Conservation (phyloP, 495 filamentous ascomycete genomes). For the Astrothelium macrocarpum region DNA sequence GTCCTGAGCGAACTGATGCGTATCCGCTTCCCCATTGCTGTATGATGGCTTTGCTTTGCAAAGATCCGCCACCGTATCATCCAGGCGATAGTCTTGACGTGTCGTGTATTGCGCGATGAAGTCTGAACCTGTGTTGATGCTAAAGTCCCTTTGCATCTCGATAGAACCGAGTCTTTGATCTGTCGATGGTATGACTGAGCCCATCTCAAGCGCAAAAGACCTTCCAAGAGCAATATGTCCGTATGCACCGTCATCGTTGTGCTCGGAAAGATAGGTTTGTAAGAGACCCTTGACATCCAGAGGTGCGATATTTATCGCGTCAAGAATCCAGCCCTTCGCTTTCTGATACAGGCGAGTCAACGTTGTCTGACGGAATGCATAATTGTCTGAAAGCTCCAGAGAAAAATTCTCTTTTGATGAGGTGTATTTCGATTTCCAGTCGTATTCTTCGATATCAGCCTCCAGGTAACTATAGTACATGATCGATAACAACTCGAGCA, state of each 20-base stretch:
- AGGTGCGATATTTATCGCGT: slow-evolving; percentile 74
- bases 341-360: slow-evolving; percentile 65
- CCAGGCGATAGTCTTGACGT: slow-evolving; percentile 81
- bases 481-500: slow-evolving; percentile 80
- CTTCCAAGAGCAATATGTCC: slow-evolving; percentile 88
- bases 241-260: slow-evolving; percentile 75
- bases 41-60: slow-evolving; percentile 53
- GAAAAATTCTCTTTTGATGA: slow-evolving; percentile 65
- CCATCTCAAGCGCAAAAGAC: slow-evolving; percentile 91
- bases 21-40: slow-evolving; percentile 21
- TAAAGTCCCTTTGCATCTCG: slow-evolving; percentile 56
- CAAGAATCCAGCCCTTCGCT: slow-evolving; percentile 69
- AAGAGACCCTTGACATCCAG: slow-evolving; percentile 91
- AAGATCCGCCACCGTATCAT: slow-evolving; percentile 57
- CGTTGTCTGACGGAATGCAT: slow-evolving; percentile 64
- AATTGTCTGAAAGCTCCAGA: slow-evolving; percentile 87
- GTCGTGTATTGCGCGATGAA: slow-evolving; percentile 97
- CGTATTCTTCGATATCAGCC: slow-evolving; percentile 86
- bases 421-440: slow-evolving; percentile 67
- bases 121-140: slow-evolving; percentile 84
- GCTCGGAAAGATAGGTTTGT: slow-evolving; percentile 90
- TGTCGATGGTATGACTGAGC: slow-evolving; percentile 71
- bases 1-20: slow-evolving; percentile 13
- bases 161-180: slow-evolving; percentile 66
- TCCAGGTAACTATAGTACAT: slow-evolving; percentile 95